A percentile compares a stretch with the other conserved stretches of the same genome.
These are phyloP conservation scores for Dalbergia cultrata DNA, from an alignment of 306 rosid genomes.

Conservation along the genomic window DNA sequence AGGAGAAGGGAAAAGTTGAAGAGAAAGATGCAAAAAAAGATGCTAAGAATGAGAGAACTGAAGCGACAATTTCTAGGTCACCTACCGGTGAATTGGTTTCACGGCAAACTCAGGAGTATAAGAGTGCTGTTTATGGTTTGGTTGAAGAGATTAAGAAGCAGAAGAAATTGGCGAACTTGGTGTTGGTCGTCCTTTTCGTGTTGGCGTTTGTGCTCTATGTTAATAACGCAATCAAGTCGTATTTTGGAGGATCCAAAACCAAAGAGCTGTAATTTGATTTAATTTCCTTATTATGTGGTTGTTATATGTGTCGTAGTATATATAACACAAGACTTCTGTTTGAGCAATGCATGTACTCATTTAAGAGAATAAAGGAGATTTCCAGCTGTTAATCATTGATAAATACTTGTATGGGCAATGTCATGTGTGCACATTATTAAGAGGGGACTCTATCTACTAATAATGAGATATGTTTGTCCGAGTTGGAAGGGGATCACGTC, in stretches of 20 bases:
- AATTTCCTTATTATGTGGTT: neutral
- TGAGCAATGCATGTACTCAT: neutral
- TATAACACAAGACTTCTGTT: neutral
- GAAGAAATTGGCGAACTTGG: conserved; percentile 19
- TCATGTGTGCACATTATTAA: too few relatives aligned
- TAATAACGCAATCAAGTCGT: conserved; percentile 34
- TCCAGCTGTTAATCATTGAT: neutral
- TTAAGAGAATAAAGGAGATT: neutral
- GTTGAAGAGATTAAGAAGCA: conserved; percentile 40
- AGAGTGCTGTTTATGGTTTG: conserved; percentile 35
- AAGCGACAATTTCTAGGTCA: neutral
- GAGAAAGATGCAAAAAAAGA: neutral
- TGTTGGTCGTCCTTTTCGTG: conserved; percentile 23
- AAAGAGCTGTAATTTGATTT: conserved; percentile 30
- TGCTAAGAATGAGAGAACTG: neutral
- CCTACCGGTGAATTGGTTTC: neutral
- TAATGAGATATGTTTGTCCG: too few relatives aligned
- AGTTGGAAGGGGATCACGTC: too few relatives aligned
- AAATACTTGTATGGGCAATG: too few relatives aligned
- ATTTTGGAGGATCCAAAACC: conserved; percentile 30
- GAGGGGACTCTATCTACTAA: too few relatives aligned
- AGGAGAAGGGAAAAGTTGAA: neutral
- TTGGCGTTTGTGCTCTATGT: conserved; percentile 39
- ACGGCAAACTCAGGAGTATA: conserved; percentile 29
- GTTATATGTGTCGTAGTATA: neutral